phyloP scores from a whole-genome alignment of 768 basidiomycete genomes.

The Pleurotus tuoliensis region DNA sequence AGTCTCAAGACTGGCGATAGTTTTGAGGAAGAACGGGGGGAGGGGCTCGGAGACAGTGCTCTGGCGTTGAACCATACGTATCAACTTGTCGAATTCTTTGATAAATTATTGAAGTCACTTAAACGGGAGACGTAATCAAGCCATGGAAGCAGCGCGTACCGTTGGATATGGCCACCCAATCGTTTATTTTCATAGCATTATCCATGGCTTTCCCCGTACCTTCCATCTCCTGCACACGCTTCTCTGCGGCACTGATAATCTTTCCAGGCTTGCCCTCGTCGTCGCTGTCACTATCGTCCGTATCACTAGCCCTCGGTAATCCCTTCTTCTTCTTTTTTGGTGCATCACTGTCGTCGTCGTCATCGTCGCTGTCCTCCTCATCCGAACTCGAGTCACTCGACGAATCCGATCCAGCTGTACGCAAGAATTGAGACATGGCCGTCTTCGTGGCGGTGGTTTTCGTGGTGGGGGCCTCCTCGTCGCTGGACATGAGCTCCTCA shows the following conservation, averaged over 20 bases:
- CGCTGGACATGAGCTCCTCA: conserved; percentile 76
- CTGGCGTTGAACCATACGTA: conserved; percentile 85
- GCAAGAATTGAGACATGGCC: conserved; percentile 78
- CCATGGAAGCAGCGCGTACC: conserved; percentile 45
- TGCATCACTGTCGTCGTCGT: conserved; percentile 52
- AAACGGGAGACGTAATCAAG: not conserved
- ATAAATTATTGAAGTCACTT: not conserved
- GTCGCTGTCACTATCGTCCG: conserved; percentile 52
- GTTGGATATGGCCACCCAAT: conserved; percentile 90
- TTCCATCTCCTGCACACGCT: conserved; percentile 93
- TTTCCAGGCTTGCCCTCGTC: conserved; percentile 68
- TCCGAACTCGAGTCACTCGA: conserved; percentile 58
- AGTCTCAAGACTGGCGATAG: conserved; percentile 68
- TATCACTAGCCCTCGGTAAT: conserved; percentile 35
- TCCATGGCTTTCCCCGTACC: conserved; percentile 87
- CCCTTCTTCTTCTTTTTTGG: conserved; percentile 22
- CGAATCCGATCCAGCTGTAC: conserved; percentile 57
- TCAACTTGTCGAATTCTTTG: conserved; percentile 93
- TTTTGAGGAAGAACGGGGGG: conserved; percentile 82
- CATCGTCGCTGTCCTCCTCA: conserved; percentile 45
- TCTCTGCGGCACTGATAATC: conserved; percentile 88
- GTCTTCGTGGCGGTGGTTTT: conserved; percentile 47
- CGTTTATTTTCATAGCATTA: conserved; percentile 93
- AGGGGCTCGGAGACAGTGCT: conserved; percentile 83
- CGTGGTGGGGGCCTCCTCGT: conserved; percentile 52